Evolutionary conservation across 2,329 filamentous ascomycete genomes (phyloP).

Genomic region (Alternaria sp.): DNA sequence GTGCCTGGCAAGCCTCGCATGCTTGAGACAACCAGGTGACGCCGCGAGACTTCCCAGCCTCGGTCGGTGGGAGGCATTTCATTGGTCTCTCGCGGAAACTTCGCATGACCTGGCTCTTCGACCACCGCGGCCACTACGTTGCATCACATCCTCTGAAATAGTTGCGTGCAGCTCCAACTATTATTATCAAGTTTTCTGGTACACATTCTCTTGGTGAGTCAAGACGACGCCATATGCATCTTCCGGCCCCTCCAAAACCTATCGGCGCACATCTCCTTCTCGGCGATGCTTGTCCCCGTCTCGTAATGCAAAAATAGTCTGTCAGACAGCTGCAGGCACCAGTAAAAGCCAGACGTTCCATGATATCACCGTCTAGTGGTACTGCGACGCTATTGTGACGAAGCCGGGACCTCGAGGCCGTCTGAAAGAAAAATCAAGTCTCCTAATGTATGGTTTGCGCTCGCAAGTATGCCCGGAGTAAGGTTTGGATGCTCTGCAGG

Average conservation of each 20-base stretch:
- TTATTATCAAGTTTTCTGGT: conserved; percentile 26
- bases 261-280: conserved; percentile 26
- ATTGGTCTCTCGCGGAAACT: conserved; percentile 9
- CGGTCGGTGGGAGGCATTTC: not conserved
- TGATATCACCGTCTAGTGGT: conserved; percentile 30
- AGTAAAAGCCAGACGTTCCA: conserved; percentile 24
- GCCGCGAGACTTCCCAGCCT: conserved; percentile 8
- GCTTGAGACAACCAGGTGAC: conserved; percentile 15
- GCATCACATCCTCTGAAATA: conserved; percentile 17
- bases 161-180: conserved; percentile 32
- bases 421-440: not conserved
- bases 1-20: conserved; percentile 12
- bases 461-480: conserved; percentile 38
- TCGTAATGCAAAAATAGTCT: conserved; percentile 41
- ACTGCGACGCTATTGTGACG: conserved; percentile 15
- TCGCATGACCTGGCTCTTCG: conserved; percentile 15
- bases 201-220: conserved; percentile 16
- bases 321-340: conserved; percentile 28
- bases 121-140: conserved; percentile 19
- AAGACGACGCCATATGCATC: conserved; percentile 24
- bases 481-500: conserved; percentile 30
- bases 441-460: conserved; percentile 1
- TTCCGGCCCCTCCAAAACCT: conserved; percentile 27
- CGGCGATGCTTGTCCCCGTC: conserved; percentile 41
- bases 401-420: not conserved